Percentiles rank a stretch among this genome's conserved stretches.
Evolutionary conservation across 331 rosid species (phyloP).

Genomic region (Phaseolus coccineus): DNA sequence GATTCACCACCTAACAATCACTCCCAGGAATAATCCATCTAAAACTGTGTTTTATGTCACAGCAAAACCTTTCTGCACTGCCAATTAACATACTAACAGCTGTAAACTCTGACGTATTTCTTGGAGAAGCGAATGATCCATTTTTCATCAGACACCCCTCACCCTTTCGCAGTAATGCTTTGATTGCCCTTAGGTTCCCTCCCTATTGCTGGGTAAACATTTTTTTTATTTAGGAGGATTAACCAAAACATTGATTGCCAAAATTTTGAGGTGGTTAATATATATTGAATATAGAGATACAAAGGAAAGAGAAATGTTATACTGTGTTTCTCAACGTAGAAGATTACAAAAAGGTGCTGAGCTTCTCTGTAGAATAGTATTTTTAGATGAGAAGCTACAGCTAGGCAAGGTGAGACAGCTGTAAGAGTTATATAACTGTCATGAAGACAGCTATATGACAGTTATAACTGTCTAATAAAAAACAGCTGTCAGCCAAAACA

Average conservation of each 20-base stretch:
- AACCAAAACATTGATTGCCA: background rate
- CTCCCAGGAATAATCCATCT: conserved; percentile 20
- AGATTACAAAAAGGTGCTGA: too few species aligned
- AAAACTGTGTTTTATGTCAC: conserved; percentile 3
- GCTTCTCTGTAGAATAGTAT: too few species aligned
- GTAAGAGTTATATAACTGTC: too few species aligned
- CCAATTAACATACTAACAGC: background rate
- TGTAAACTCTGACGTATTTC: background rate
- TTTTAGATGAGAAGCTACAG: too few species aligned
- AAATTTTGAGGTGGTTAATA: background rate
- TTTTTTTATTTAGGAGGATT: conserved; percentile 9
- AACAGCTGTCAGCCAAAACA: too few species aligned
- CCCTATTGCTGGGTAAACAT: background rate
- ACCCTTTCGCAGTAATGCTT: background rate
- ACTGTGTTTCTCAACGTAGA: too few species aligned
- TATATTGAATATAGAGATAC: too few species aligned
- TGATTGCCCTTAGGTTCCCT: conserved; percentile 11
- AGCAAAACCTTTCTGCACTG: background rate
- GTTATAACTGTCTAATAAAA: too few species aligned
- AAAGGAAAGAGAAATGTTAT: too few species aligned
- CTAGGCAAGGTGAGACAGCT: too few species aligned
- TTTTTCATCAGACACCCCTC: conserved; percentile 8
- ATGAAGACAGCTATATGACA: too few species aligned
- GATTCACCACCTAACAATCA: conserved; percentile 4
- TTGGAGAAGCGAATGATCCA: conserved; percentile 6